Conservation (phyloP, 257 asterid genomes). For the Thymus mandschuricus region DNA sequence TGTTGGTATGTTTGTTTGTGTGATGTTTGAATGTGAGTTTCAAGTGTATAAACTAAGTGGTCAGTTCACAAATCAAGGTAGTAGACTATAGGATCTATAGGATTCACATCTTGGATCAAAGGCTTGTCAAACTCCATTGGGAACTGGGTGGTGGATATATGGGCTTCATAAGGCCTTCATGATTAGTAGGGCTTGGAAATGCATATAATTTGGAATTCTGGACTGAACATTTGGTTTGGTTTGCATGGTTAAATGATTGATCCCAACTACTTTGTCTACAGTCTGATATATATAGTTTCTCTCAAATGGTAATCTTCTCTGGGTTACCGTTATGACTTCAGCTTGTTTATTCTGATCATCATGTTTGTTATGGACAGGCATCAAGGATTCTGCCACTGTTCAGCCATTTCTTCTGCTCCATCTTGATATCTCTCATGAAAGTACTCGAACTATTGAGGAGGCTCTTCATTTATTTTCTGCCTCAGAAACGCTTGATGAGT, state of each 20-base stretch:
- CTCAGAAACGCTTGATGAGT: constrained; percentile 84
- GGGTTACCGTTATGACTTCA: background rate
- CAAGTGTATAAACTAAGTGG: too few species aligned
- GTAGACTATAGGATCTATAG: too few species aligned
- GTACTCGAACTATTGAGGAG: constrained; percentile 71
- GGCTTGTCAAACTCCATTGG: too few species aligned
- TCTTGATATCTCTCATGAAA: constrained; percentile 79
- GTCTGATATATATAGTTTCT: background rate
- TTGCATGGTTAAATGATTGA: background rate
- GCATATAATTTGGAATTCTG: too few species aligned
- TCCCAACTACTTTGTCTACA: background rate
- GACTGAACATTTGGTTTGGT: background rate
- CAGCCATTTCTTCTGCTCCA: constrained; percentile 89
- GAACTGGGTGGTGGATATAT: too few species aligned
- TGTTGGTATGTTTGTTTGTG: too few species aligned
- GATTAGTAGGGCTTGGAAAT: too few species aligned
- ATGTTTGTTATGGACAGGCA: constrained; percentile 57
- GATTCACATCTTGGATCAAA: too few species aligned
- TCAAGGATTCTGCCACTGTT: constrained; percentile 76
- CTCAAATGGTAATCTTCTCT: constrained; percentile 5
- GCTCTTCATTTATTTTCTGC: constrained; percentile 78
- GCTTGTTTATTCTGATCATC: constrained; percentile 8
- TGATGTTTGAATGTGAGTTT: too few species aligned
- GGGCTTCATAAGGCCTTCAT: too few species aligned
- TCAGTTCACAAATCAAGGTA: too few species aligned